A percentile compares a stretch with the other conserved stretches of the same genome.
Evolutionary conservation across 2,329 filamentous ascomycete genomes (phyloP).

Genomic region (Rhynchosporium secalis): DNA sequence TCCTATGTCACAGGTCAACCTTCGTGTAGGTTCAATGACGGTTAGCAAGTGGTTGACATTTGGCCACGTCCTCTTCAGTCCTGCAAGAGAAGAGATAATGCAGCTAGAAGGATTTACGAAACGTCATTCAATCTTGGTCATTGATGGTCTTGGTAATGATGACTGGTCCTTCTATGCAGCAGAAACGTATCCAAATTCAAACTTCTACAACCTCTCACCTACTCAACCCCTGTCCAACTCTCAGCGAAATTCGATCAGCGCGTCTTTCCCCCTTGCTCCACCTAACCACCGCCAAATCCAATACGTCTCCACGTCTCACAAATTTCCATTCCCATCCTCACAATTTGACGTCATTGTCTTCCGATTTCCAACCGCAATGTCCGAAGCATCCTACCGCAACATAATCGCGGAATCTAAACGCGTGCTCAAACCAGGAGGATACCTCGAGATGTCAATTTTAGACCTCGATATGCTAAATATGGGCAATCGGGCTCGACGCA

Average conservation of each 20-base stretch:
- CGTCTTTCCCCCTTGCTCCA: slow-evolving; percentile 56
- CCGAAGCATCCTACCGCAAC: slow-evolving; percentile 68
- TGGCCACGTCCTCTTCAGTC: slow-evolving; percentile 79
- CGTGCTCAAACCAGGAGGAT: slow-evolving; percentile 75
- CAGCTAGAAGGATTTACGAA: slow-evolving; percentile 49
- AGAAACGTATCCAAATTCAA: slow-evolving; percentile 72
- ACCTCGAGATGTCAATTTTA: slow-evolving; percentile 75
- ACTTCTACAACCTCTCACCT: slow-evolving; percentile 74
- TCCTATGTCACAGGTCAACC: slow-evolving; percentile 69
- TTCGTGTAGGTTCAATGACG: slow-evolving; percentile 78
- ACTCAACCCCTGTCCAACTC: slow-evolving; percentile 49
- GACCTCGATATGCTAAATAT: slow-evolving; percentile 82
- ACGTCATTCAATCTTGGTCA: slow-evolving; percentile 68
- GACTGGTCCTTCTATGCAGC: slow-evolving; percentile 88
- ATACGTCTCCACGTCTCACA: slow-evolving; percentile 55
- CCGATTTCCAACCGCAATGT: slow-evolving; percentile 70
- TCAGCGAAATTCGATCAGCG: slow-evolving; percentile 41
- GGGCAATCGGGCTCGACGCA: slow-evolving; percentile 68
- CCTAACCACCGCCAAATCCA: slow-evolving; percentile 76
- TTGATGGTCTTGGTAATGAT: slow-evolving; percentile 81
- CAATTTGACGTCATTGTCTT: slow-evolving; percentile 77
- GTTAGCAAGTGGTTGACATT: slow-evolving; percentile 88
- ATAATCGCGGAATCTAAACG: slow-evolving; percentile 74
- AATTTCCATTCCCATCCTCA: slow-evolving; percentile 73
- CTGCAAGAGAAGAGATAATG: slow-evolving; percentile 69